These are phyloP conservation scores for Aspergillus sp. DNA, from an alignment of 2,329 filamentous ascomycete genomes.

Conservation along the genomic window DNA sequence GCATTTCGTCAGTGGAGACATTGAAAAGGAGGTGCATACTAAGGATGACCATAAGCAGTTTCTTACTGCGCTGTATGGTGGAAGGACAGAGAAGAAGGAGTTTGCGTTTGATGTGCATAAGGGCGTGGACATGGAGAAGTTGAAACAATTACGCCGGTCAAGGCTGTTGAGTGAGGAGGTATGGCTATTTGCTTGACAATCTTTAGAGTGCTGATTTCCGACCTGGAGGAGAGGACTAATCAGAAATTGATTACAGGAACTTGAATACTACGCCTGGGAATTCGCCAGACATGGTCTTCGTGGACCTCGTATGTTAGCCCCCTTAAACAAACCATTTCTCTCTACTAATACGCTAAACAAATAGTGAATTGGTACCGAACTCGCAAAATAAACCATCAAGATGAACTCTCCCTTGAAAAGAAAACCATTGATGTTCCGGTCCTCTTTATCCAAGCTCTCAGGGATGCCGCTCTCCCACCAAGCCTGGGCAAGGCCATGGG, in stretches of 20 bases:
- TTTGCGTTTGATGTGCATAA: conserved; percentile 57
- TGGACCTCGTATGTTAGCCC: conserved; percentile 59
- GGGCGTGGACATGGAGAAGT: conserved; percentile 65
- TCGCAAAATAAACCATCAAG: conserved; percentile 69
- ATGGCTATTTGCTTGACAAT: conserved; percentile 16
- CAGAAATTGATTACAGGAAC: conserved; percentile 46
- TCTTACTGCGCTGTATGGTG: conserved; percentile 71
- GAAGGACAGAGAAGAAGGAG: conserved; percentile 56
- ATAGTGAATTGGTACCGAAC: conserved; percentile 83
- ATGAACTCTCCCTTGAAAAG: conserved; percentile 57
- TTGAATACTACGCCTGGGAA: conserved; percentile 74
- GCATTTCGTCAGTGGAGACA: conserved; percentile 69
- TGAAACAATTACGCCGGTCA: conserved; percentile 58
- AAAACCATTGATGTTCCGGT: conserved; percentile 60
- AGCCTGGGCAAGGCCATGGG: conserved; percentile 72
- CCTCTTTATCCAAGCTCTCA: conserved; percentile 71
- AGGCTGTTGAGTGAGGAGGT: conserved; percentile 64
- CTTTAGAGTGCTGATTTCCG: not conserved
- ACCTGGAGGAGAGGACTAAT: not conserved
- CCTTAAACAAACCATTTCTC: not conserved
- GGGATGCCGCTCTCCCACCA: conserved; percentile 72
- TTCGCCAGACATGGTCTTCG: conserved; percentile 72
- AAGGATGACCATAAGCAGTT: conserved; percentile 67
- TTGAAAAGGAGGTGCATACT: conserved; percentile 60
- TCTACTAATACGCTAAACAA: not conserved